A percentile compares a stretch with the other conserved stretches of the same genome.
Conservation (phyloP, 2,329 filamentous ascomycete species). For the Botrytis pseudocinerea region DNA sequence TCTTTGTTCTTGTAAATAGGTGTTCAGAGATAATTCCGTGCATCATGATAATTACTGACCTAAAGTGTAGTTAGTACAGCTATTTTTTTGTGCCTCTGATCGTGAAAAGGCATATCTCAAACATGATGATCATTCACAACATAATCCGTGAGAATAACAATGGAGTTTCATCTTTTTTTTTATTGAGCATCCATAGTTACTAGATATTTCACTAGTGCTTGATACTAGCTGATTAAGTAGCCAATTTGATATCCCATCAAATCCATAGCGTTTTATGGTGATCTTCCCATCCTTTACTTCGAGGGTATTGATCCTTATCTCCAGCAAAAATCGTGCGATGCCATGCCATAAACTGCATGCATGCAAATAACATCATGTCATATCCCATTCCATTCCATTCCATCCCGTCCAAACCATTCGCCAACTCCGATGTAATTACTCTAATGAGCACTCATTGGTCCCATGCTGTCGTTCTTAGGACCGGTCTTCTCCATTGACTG, state of each 20-base stretch:
- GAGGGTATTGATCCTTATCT: conserved; percentile 2
- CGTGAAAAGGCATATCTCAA: background rate
- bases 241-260: background rate
- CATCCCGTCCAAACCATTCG: conserved; percentile 2
- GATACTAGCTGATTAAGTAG: background rate
- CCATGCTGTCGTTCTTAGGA: conserved; percentile 40
- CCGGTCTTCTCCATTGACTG: conserved; percentile 42
- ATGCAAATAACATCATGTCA: conserved; percentile 6
- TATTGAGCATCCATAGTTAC: background rate
- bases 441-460: conserved; percentile 36
- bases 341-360: background rate
- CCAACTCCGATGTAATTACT: conserved; percentile 17
- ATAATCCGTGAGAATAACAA: background rate
- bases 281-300: background rate
- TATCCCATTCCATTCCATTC: conserved; percentile 11
- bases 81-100: background rate
- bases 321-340: background rate
- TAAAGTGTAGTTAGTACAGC: background rate
- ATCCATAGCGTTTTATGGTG: background rate
- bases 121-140: background rate
- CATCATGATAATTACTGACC: background rate
- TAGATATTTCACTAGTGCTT: background rate
- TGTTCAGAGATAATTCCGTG: background rate
- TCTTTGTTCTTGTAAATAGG: background rate
- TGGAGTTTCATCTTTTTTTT: conserved; percentile 7